phyloP scores from a whole-genome alignment of 345 rosid genomes.

The Salix caprea region DNA sequence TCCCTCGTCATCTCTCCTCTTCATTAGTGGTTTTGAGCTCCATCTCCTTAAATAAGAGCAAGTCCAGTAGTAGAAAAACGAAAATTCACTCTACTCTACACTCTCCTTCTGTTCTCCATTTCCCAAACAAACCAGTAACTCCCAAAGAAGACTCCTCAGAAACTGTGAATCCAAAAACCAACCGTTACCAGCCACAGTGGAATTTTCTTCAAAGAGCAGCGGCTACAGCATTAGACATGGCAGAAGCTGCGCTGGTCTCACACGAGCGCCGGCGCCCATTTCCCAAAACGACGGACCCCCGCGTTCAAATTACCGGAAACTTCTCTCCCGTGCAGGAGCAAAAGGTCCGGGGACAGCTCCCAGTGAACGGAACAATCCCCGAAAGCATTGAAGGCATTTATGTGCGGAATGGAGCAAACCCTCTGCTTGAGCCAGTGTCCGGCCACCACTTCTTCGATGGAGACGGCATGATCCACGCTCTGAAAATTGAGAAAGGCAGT shows the following conservation, averaged over 20 bases:
- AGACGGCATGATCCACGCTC: constrained; percentile 95
- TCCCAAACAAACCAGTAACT: constrained; percentile 42
- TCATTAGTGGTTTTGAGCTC: constrained; percentile 21
- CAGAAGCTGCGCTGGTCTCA: constrained; percentile 57
- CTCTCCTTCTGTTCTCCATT: constrained; percentile 52
- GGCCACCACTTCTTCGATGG: constrained; percentile 97
- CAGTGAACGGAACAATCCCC: constrained; percentile 63
- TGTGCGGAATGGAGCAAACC: constrained; percentile 92
- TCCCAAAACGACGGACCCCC: constrained; percentile 82
- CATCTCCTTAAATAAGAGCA: constrained; percentile 12
- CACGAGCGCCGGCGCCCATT: constrained; percentile 60
- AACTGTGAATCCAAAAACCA: constrained; percentile 14
- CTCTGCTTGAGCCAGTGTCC: constrained; percentile 71
- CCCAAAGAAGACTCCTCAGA: constrained; percentile 22
- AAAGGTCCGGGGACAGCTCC: constrained; percentile 44
- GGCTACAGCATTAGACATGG: constrained; percentile 52
- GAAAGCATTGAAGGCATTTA: constrained; percentile 81
- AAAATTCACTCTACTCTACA: constrained; percentile 36
- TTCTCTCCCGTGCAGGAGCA: constrained; percentile 85
- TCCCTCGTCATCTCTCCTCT: constrained; percentile 25
- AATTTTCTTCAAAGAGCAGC: constrained; percentile 68
- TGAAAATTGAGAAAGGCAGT: constrained; percentile 44
- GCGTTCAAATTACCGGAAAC: constrained; percentile 78
- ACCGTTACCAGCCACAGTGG: constrained; percentile 31
- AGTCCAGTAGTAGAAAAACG: constrained; percentile 14